These are phyloP conservation scores for Tolypocladium ophioglossoides DNA, from an alignment of 2,329 filamentous ascomycete species.

Conservation along the genomic window DNA sequence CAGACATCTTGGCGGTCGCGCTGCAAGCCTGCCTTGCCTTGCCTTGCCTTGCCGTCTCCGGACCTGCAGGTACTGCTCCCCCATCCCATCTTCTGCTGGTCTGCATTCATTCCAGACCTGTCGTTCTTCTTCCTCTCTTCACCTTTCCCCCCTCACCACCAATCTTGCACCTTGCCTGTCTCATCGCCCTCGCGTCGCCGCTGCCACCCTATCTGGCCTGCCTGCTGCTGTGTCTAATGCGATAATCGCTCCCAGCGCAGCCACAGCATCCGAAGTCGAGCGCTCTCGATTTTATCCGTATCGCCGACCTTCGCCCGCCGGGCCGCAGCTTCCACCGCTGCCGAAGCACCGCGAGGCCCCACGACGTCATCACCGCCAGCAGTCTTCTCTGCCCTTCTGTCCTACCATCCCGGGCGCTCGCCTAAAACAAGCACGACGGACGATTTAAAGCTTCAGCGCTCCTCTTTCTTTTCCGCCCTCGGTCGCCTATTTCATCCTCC, in stretches of 20 bases:
- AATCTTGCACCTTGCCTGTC: background rate
- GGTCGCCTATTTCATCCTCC: conserved; percentile 44
- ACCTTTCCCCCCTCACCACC: background rate
- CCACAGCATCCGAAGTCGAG: background rate
- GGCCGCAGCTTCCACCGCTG: conserved; percentile 5
- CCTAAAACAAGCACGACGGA: conserved; percentile 37
- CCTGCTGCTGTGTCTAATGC: background rate
- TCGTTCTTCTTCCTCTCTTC: background rate
- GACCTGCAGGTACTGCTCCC: conserved; percentile 12
- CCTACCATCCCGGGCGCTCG: conserved; percentile 13
- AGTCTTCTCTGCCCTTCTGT: background rate
- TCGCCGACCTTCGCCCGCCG: conserved; percentile 6
- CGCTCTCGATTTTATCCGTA: conserved; percentile 6
- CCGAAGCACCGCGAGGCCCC: conserved; percentile 7
- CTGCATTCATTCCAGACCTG: background rate
- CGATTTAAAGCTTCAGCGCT: conserved; percentile 32
- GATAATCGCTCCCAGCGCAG: background rate
- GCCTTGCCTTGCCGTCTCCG: conserved; percentile 4
- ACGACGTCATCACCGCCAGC: conserved; percentile 10
- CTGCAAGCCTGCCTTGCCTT: background rate
- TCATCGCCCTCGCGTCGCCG: background rate
- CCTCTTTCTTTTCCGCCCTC: conserved; percentile 37
- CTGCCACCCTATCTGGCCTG: background rate
- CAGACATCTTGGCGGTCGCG: background rate
- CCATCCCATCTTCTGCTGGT: conserved; percentile 3